Conservation (phyloP, 768 basidiomycete genomes). For the Macrolepiota fuliginosa region DNA sequence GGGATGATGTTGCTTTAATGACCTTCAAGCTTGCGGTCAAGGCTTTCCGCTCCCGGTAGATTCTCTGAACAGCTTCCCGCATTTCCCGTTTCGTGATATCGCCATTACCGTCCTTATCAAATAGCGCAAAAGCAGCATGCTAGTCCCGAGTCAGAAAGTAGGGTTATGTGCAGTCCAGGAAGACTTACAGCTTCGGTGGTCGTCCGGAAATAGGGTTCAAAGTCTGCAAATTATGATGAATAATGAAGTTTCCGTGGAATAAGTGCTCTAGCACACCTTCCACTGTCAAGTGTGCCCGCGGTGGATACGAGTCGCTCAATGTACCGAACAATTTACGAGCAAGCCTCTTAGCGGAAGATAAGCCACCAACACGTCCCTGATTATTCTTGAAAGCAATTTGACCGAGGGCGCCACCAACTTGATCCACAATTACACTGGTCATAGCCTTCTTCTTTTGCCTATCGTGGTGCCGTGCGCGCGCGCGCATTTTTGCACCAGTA, state of each 20-base stretch:
- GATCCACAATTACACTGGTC: slow-evolving; percentile 69
- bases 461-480: slow-evolving; percentile 17
- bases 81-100: slow-evolving; percentile 78
- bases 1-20: slow-evolving; percentile 9
- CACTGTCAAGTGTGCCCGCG: slow-evolving; percentile 59
- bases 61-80: slow-evolving; percentile 78
- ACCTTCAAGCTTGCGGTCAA: slow-evolving; percentile 71
- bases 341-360: slow-evolving; percentile 64
- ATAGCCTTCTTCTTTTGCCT: slow-evolving; percentile 50
- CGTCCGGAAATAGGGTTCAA: slow-evolving; percentile 72
- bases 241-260: background rate
- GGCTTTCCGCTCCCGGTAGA: slow-evolving; percentile 75
- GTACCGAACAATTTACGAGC: slow-evolving; percentile 67
- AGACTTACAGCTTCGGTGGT: slow-evolving; percentile 66
- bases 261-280: slow-evolving; percentile 45
- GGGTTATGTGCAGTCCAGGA: background rate
- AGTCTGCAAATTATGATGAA: slow-evolving; percentile 44
- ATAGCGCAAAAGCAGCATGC: slow-evolving; percentile 67
- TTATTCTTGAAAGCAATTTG: slow-evolving; percentile 71
- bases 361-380: slow-evolving; percentile 38
- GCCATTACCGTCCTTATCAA: slow-evolving; percentile 83
- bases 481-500: background rate
- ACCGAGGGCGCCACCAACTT: slow-evolving; percentile 64
- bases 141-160: slow-evolving; percentile 23
- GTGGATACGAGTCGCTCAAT: slow-evolving; percentile 57